Conservation (phyloP, 257 asterid species). For the Paraleonurus japonicus region DNA sequence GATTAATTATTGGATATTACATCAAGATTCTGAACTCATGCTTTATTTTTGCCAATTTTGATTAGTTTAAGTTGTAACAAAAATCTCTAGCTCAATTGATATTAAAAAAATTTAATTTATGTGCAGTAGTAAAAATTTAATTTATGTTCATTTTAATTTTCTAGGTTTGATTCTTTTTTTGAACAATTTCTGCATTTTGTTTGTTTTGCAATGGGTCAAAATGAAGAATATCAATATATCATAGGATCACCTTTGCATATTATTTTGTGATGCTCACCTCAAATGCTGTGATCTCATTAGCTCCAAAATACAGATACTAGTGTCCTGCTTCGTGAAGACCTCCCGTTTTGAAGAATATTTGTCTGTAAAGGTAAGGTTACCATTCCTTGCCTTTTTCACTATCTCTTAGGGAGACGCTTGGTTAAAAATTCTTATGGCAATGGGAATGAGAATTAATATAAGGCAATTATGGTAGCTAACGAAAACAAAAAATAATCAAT, state of each 20-base stretch:
- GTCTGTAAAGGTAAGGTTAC: slow-evolving; percentile 79
- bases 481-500: too few species aligned
- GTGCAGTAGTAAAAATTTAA: not conserved
- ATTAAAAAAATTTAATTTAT: not conserved
- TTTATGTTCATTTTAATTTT: not conserved
- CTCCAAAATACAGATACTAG: slow-evolving; percentile 61
- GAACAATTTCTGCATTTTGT: not conserved
- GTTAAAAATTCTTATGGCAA: too few species aligned
- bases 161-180: not conserved
- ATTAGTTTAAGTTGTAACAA: not conserved
- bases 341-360: slow-evolving; percentile 88
- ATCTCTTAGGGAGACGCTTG: too few species aligned
- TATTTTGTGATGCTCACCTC: slow-evolving; percentile 2
- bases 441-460: too few species aligned
- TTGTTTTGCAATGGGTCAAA: slow-evolving; percentile 2
- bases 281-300: slow-evolving; percentile 23
- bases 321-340: slow-evolving; percentile 98
- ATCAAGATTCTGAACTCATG: not conserved
- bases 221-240: slow-evolving; percentile 6
- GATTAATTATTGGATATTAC: not conserved
- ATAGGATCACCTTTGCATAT: slow-evolving; percentile 9
- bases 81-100: not conserved
- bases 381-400: slow-evolving; percentile 17
- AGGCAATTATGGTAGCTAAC: too few species aligned
- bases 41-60: not conserved